Conservation (phyloP, 805 yeast species). For the Hanseniaspora lachancei region DNA sequence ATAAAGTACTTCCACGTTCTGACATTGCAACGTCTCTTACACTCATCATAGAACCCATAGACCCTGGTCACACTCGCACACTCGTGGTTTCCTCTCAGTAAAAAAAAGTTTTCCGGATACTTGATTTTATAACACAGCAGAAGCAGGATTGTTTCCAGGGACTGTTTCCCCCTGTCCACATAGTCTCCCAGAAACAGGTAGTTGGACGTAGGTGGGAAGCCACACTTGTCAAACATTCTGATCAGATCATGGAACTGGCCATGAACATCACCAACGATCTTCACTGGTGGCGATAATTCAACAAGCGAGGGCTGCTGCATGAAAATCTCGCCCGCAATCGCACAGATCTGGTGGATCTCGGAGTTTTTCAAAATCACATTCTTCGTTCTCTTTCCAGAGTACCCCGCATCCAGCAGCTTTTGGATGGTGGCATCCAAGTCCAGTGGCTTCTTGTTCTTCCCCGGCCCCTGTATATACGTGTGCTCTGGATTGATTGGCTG, state of each 20-base stretch:
- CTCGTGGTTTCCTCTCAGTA: constrained; percentile 92
- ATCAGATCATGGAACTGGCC: constrained; percentile 91
- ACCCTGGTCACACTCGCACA: constrained; percentile 93
- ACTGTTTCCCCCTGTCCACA: constrained; percentile 95
- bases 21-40: constrained; percentile 80
- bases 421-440: constrained; percentile 85
- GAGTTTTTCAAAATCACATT: constrained; percentile 74
- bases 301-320: constrained; percentile 52
- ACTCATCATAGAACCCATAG: constrained; percentile 95
- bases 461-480: constrained; percentile 16
- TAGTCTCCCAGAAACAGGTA: constrained; percentile 90
- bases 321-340: constrained; percentile 77
- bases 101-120: constrained; percentile 88
- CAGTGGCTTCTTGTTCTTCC: constrained; percentile 24
- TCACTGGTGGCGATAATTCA: constrained; percentile 63
- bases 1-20: constrained; percentile 89
- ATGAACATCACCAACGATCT: constrained; percentile 85
- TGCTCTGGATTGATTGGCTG: constrained; percentile 19
- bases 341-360: constrained; percentile 81
- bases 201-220: constrained; percentile 88
- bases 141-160: constrained; percentile 78
- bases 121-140: constrained; percentile 87
- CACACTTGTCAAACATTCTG: constrained; percentile 84
- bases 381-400: constrained; percentile 85
- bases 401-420: constrained; percentile 86